Percentiles rank a stretch among this genome's conserved stretches.
These are phyloP conservation scores for Amborella trichopoda DNA, from an alignment of 164 flowering plant genomes.

Conservation along the genomic window DNA sequence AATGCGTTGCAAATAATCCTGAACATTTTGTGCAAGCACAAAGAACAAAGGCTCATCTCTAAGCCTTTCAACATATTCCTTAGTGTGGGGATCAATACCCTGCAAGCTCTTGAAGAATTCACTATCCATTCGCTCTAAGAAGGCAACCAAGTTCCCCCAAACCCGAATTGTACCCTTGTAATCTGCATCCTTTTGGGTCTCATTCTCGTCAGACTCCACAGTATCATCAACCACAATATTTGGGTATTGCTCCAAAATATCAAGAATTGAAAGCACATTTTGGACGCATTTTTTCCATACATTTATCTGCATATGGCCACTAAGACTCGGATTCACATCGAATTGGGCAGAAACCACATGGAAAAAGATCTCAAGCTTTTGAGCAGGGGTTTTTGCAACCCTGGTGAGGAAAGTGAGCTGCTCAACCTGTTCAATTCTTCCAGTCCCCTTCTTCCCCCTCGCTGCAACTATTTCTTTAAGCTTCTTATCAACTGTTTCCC, in stretches of 20 bases:
- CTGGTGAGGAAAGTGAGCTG: constrained; percentile 79
- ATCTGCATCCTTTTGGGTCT: constrained; percentile 66
- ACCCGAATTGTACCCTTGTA: constrained; percentile 56
- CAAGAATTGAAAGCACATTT: constrained; percentile 60
- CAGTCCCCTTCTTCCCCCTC: constrained; percentile 94
- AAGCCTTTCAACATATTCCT: constrained; percentile 82
- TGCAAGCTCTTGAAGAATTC: constrained; percentile 95
- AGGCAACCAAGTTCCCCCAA: constrained; percentile 92
- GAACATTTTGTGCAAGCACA: constrained; percentile 84
- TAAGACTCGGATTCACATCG: constrained; percentile 86
- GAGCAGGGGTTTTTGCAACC: constrained; percentile 96
- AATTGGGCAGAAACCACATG: constrained; percentile 84
- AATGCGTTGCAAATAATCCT: constrained; percentile 51
- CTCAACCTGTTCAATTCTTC: constrained; percentile 82
- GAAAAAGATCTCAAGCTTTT: constrained; percentile 90
- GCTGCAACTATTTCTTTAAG: constrained; percentile 74
- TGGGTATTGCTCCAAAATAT: constrained; percentile 57
- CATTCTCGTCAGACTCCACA: constrained; percentile 87
- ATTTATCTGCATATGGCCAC: constrained; percentile 84
- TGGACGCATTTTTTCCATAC: constrained; percentile 88
- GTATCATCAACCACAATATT: constrained; percentile 79
- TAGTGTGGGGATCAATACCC: constrained; percentile 84
- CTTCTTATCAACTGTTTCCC: constrained; percentile 85
- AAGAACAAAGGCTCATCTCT: constrained; percentile 75
- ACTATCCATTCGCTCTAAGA: constrained; percentile 70